Conservation (phyloP, 2,329 filamentous ascomycete genomes). For the Epichloe coenophiala region DNA sequence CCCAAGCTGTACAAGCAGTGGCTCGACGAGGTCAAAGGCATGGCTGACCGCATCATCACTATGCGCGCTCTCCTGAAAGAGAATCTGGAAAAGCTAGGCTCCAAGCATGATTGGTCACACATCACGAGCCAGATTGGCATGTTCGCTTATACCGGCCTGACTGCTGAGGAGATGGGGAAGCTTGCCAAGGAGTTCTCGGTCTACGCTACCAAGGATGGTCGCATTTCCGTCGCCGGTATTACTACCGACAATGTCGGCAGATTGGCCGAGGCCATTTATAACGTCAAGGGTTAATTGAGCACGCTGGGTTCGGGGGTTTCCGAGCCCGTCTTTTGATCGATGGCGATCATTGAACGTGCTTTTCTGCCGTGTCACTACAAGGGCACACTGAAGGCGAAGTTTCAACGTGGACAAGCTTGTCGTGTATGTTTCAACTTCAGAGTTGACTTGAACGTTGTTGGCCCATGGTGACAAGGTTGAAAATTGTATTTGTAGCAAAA, state of each 20-base stretch:
- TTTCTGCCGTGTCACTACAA: no score
- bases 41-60: constrained; percentile 98
- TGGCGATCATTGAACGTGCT: not conserved
- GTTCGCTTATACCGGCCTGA: constrained; percentile 97
- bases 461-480: not conserved
- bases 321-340: not conserved
- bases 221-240: constrained; percentile 77
- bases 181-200: constrained; percentile 94
- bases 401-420: not conserved
- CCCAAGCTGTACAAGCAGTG: constrained; percentile 79
- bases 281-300: constrained; percentile 52
- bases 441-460: not conserved
- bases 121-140: constrained; percentile 99
- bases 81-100: constrained; percentile 88
- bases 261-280: constrained; percentile 72
- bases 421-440: not conserved
- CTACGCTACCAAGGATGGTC: constrained; percentile 87
- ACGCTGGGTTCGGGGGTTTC: not conserved
- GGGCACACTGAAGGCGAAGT: not conserved
- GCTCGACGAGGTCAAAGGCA: constrained; percentile 92
- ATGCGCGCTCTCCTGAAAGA: constrained; percentile 92
- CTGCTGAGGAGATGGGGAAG: constrained; percentile 76
- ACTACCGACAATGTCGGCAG: constrained; percentile 66
- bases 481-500: not conserved
- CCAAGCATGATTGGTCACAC: constrained; percentile 96